These are phyloP conservation scores for Amylostereum areolatum DNA, from an alignment of 1,284 basidiomycete species.

Conservation along the genomic window DNA sequence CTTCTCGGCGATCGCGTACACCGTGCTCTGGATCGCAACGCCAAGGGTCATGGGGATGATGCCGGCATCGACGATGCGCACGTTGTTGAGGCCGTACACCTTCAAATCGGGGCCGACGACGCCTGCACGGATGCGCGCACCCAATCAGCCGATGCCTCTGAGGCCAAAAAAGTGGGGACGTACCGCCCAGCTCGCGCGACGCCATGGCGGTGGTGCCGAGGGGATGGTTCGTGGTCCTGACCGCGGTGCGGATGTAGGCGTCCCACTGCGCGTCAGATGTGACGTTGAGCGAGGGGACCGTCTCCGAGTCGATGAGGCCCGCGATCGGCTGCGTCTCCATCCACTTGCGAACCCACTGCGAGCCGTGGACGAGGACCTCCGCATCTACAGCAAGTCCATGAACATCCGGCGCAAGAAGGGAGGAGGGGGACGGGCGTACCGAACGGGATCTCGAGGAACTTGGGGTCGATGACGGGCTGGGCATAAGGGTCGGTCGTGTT, in stretches of 20 bases:
- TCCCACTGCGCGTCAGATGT: conserved; percentile 8
- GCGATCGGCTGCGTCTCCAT: no score
- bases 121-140: conserved; percentile 4
- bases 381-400: no score
- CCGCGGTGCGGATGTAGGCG: conserved; percentile 6
- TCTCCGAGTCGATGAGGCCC: conserved; percentile 8
- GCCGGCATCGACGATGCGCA: conserved; percentile 14
- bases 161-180: background rate
- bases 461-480: no score
- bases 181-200: conserved; percentile 10
- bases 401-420: no score
- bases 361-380: no score
- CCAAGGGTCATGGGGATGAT: conserved; percentile 14
- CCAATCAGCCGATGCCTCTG: no score
- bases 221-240: conserved; percentile 14
- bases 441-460: no score
- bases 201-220: conserved; percentile 14
- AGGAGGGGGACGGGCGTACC: no score
- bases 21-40: conserved; percentile 12
- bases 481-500: no score
- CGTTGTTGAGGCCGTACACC: conserved; percentile 13
- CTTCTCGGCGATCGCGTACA: conserved; percentile 14
- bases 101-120: conserved; percentile 13
- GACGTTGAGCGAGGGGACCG: no score
- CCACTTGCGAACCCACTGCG: no score